Evolutionary conservation across 306 rosid species (phyloP).

Genomic region (Medicago lupulina): DNA sequence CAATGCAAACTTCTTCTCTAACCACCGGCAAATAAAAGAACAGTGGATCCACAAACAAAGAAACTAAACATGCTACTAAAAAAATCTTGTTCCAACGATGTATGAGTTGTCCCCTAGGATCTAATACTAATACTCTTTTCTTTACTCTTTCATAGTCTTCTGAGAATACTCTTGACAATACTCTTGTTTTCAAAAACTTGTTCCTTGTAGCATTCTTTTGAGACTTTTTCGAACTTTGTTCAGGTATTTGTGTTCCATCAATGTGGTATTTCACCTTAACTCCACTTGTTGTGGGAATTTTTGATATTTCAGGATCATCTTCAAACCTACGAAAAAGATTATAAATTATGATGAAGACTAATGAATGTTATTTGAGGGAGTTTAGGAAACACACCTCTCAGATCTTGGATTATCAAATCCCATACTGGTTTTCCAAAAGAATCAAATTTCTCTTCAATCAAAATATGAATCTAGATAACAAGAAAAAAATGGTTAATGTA

Average conservation of each 20-base stretch:
- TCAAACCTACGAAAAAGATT: conserved; percentile 44
- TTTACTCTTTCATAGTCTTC: conserved; percentile 60
- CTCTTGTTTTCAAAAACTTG: conserved; percentile 52
- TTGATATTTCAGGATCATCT: conserved; percentile 50
- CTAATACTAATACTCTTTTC: conserved; percentile 52
- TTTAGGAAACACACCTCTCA: conserved; percentile 55
- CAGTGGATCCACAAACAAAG: conserved; percentile 64
- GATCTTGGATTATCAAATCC: conserved; percentile 71
- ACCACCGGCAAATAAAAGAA: conserved; percentile 57
- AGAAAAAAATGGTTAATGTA: conserved; percentile 13
- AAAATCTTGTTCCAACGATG: conserved; percentile 60
- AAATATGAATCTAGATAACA: conserved; percentile 40
- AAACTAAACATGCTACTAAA: conserved; percentile 52
- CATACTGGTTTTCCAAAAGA: conserved; percentile 52
- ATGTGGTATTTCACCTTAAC: conserved; percentile 56
- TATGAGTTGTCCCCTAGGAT: conserved; percentile 58
- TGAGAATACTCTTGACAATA: conserved; percentile 60
- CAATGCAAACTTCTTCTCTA: conserved; percentile 52
- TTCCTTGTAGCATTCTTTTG: conserved; percentile 43
- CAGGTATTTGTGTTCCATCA: conserved; percentile 54
- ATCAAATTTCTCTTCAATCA: conserved; percentile 39
- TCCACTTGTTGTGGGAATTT: conserved; percentile 13
- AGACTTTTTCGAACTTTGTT: conserved; percentile 44
- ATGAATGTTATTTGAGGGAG: neutral
- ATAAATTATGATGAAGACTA: neutral